A percentile compares a stretch with the other conserved stretches of the same genome.
Conservation (phyloP, 345 rosid genomes). For the Anacardium occidentale region DNA sequence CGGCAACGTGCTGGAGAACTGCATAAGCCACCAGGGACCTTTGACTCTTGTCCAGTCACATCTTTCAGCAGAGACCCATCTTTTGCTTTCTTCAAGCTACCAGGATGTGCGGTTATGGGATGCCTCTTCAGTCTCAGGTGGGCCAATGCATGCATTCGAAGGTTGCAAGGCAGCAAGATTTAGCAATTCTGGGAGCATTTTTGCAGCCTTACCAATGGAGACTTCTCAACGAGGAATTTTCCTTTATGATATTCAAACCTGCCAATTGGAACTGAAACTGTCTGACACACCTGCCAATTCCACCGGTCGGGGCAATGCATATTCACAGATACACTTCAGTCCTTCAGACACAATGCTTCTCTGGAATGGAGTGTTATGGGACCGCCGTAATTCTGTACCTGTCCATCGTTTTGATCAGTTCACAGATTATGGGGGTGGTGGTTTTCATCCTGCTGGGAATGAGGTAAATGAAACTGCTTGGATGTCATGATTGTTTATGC, state of each 20-base stretch:
- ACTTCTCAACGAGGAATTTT: slow-evolving; percentile 66
- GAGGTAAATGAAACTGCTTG: slow-evolving; percentile 55
- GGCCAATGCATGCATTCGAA: slow-evolving; percentile 72
- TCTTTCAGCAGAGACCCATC: slow-evolving; percentile 55
- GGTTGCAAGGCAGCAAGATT: slow-evolving; percentile 90
- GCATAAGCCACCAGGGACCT: slow-evolving; percentile 73
- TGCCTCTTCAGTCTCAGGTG: slow-evolving; percentile 61
- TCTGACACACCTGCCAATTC: slow-evolving; percentile 55
- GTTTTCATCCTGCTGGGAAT: slow-evolving; percentile 95
- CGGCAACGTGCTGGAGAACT: slow-evolving; percentile 67
- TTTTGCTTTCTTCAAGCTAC: slow-evolving; percentile 83
- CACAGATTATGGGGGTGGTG: slow-evolving; percentile 96
- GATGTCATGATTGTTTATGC: background rate
- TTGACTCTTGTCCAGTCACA: slow-evolving; percentile 70
- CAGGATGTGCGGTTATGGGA: slow-evolving; percentile 91
- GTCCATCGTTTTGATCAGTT: slow-evolving; percentile 83
- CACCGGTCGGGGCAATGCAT: slow-evolving; percentile 66
- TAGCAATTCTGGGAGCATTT: slow-evolving; percentile 69
- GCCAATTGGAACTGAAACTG: slow-evolving; percentile 48
- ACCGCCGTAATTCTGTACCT: slow-evolving; percentile 54
- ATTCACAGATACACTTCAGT: slow-evolving; percentile 81
- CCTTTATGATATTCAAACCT: slow-evolving; percentile 78
- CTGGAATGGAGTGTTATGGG: slow-evolving; percentile 96
- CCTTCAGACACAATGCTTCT: slow-evolving; percentile 81
- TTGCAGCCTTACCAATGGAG: slow-evolving; percentile 73